Evolutionary conservation across 139 green algal species (phyloP), one percentile per base, ranked within the genome.

Genomic region (Penium margaritaceum): DNA sequence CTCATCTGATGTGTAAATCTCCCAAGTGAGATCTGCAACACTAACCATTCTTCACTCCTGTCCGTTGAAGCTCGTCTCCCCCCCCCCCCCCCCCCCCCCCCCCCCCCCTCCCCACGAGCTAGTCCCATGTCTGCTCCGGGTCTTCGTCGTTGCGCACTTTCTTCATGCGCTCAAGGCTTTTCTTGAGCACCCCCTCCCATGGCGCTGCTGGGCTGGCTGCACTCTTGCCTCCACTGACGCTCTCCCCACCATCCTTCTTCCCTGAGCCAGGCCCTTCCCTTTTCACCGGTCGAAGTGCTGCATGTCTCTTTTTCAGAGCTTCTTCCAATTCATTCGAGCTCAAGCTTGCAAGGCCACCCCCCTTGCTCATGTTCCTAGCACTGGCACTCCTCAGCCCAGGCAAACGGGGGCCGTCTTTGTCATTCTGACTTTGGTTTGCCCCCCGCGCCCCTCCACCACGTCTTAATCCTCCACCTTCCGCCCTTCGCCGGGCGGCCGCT

Each of bases 41-140:
- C n/a, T n/a, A n/a, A n/a, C n/a, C n/a, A n/a, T n/a, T n/a, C n/a
- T n/a, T n/a, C n/a, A n/a, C n/a, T n/a, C n/a, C n/a, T n/a, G n/a
- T n/a, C n/a, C n/a, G n/a, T n/a, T n/a, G n/a, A n/a, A n/a, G n/a
- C n/a, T n/a, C n/a, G n/a, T n/a, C n/a, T n/a, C n/a, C n/a, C n/a
- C n/a, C n/a, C n/a, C n/a, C n/a, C n/a, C n/a, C n/a, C n/a, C n/a
- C n/a, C n/a, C n/a, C n/a, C n/a, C n/a, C n/a, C n/a, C n/a, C n/a
- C n/a, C n/a, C n/a, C n/a, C n/a, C n/a, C n/a, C n/a, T n/a, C n/a
- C n/a, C n/a, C n/a, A n/a, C n/a, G n/a, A n/a, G n/a, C n/a, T n/a
- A 92, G 30, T 65, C 55, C 55, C 32, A 37, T 7, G 9, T 12
- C 32, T 43, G 32, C 55, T 65, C 30, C 9, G 55, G 7, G n/a